These are phyloP conservation scores for Lipomyces kockii DNA, from an alignment of 805 yeast genomes.

Conservation along the genomic window DNA sequence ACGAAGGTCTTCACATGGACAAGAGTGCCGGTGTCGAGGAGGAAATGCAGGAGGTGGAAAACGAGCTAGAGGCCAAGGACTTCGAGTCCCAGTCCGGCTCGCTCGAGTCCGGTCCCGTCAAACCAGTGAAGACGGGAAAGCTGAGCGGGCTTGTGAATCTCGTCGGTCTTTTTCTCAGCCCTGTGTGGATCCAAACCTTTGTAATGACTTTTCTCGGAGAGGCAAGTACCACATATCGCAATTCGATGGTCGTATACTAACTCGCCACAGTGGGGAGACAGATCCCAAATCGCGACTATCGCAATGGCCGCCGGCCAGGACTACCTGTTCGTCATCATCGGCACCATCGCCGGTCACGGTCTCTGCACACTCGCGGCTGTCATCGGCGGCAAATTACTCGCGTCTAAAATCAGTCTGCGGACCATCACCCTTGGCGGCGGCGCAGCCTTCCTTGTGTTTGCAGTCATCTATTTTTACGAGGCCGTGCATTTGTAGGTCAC, in stretches of 20 bases:
- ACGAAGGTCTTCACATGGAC: slow-evolving; percentile 80
- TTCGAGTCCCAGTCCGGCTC: slow-evolving; percentile 55
- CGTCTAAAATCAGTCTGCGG: slow-evolving; percentile 87
- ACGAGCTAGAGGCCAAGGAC: slow-evolving; percentile 74
- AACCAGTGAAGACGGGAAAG: slow-evolving; percentile 6
- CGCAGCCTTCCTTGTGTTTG: slow-evolving; percentile 78
- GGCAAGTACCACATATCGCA: slow-evolving; percentile 11
- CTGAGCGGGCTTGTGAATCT: slow-evolving; percentile 56
- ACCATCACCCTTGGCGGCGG: slow-evolving; percentile 93
- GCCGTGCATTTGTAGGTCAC: slow-evolving; percentile 46
- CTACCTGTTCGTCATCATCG: slow-evolving; percentile 85
- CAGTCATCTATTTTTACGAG: slow-evolving; percentile 76
- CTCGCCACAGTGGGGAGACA: slow-evolving; percentile 78
- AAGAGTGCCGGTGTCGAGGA: slow-evolving; percentile 87
- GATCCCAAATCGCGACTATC: slow-evolving; percentile 96
- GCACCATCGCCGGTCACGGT: slow-evolving; percentile 89
- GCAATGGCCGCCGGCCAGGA: slow-evolving; percentile 98
- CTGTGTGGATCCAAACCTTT: slow-evolving; percentile 92
- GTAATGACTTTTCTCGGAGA: slow-evolving; percentile 96
- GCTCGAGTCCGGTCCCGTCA: slow-evolving; percentile 61
- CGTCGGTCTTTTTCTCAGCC: slow-evolving; percentile 71
- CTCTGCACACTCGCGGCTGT: slow-evolving; percentile 90
- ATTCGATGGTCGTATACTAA: neutral
- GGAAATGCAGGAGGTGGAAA: slow-evolving; percentile 96
- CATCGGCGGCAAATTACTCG: slow-evolving; percentile 87